These are phyloP conservation scores for Fusarium sp. DNA, from an alignment of 2,329 filamentous ascomycete species.

Conservation along the genomic window DNA sequence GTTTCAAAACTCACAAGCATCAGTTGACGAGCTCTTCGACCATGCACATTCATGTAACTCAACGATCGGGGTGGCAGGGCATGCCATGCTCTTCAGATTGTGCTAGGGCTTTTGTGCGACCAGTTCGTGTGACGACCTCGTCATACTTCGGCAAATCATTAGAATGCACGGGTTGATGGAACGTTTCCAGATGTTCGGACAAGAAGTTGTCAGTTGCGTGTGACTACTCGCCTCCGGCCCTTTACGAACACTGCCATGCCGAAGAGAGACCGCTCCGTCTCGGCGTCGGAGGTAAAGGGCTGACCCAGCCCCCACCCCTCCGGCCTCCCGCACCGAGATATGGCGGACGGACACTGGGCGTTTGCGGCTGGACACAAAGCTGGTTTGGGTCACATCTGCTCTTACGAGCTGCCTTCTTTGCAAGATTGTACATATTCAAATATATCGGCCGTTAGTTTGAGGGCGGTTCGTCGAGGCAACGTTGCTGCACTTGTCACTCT, in stretches of 20 bases:
- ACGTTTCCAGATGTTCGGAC: conserved; percentile 40
- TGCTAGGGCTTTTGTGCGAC: conserved; percentile 19
- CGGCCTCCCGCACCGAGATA: conserved; percentile 28
- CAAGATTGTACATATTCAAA: background rate
- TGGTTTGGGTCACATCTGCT: conserved; percentile 9
- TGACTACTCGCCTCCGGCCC: conserved; percentile 30
- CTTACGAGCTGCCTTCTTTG: background rate
- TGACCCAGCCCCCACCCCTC: conserved; percentile 12
- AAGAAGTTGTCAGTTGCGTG: conserved; percentile 15
- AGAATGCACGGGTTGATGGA: conserved; percentile 23
- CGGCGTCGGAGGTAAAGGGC: conserved; percentile 19
- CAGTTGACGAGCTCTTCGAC: conserved; percentile 2
- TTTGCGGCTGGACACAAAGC: conserved; percentile 13
- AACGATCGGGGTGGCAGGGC: background rate
- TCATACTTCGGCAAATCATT: conserved; percentile 31
- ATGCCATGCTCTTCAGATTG: conserved; percentile 6
- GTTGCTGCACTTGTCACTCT: conserved; percentile 6
- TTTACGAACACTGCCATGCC: conserved; percentile 26
- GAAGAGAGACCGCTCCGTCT: conserved; percentile 35
- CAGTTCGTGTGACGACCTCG: background rate
- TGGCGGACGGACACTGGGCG: conserved; percentile 25
- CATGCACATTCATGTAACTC: conserved; percentile 5
- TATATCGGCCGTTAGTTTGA: background rate
- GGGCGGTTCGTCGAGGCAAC: background rate
- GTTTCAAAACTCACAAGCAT: conserved; percentile 1